Base-by-base conservation (phyloP, 306 rosid genomes). In the Geum urbanum region DNA sequence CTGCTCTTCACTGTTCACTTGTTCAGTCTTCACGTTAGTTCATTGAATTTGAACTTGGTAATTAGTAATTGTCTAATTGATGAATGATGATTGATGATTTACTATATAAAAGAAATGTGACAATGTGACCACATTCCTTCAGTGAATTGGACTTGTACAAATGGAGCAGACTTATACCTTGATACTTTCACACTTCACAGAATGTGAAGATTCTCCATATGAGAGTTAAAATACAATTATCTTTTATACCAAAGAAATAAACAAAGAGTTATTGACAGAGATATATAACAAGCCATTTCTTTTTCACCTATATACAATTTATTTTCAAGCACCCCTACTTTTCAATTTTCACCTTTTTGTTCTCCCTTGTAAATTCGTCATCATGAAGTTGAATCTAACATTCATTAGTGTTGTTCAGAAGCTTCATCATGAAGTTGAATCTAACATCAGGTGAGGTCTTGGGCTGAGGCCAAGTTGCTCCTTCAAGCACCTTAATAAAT, bases 401-500 rank as follows among this genome's bases (percentile, higher is more conserved):
- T 58, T 82, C 50, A 68, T 72, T 7, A 67, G 80, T 73, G 51
- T 72, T 69, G 80, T 81, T 83, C 57, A 94, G 82, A 87, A 89
- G 88, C 92, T 94, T 94, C 99, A 94, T 94, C 99, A 94, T 94
- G 86, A 94, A 91, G 78, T 66, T 76, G 87, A 88, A 94, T 63
- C 55, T 80, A 37, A 83, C 70, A 75, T 94, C 88, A 0, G 97
- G 92, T n/a, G 87, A 83, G 44, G 96, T 91, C 85, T 79, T 94
- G 16, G 99, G 99, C 73, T 82, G 87, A n/a, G 97, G 99, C 99
- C 99, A 94, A 62, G 83, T 87, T 55, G 99, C 96, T 80, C 96
- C 97, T 77, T 82, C 89, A 11, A 97, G 99, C 70, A 94, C 89
- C 81, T 83, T 91, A 51, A 94, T 77, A 64, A 75, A 61, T 75